phyloP scores from a whole-genome alignment of 2,329 filamentous ascomycete genomes.

The Pyrenophora tritici-repentis region DNA sequence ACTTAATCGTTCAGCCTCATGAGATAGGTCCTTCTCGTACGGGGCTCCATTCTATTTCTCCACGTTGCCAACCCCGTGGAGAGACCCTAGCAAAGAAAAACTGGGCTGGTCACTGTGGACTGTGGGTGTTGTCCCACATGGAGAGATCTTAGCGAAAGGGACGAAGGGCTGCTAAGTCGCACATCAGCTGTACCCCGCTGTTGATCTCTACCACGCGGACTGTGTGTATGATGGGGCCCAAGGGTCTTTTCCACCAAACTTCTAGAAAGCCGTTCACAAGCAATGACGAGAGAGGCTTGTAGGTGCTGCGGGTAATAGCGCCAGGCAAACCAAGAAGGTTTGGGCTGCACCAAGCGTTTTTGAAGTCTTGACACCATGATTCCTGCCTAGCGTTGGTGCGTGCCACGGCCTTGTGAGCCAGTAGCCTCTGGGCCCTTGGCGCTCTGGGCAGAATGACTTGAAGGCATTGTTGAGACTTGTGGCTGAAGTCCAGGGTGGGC shows the following conservation, averaged over 20 bases:
- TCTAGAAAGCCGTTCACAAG: constrained; percentile 7
- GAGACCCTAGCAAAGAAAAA: constrained; percentile 17
- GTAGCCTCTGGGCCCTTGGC: constrained; percentile 15
- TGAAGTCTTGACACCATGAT: constrained; percentile 1
- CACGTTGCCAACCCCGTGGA: constrained; percentile 31
- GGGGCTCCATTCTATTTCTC: constrained; percentile 29
- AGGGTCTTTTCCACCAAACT: constrained; percentile 1
- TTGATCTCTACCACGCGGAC: constrained; percentile 3
- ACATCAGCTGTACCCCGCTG: constrained; percentile 5
- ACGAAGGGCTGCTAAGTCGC: neutral
- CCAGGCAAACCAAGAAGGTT: neutral
- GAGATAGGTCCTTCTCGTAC: constrained; percentile 17
- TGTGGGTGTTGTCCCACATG: neutral
- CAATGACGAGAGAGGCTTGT: constrained; percentile 7
- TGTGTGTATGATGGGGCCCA: neutral
- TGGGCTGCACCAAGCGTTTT: constrained; percentile 4
- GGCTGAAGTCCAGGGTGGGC: constrained; percentile 9
- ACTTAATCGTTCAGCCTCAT: constrained; percentile 37
- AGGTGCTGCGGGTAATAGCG: neutral
- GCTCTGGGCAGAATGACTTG: constrained; percentile 11
- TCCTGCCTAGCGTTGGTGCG: constrained; percentile 14
- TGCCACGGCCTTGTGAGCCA: constrained; percentile 8
- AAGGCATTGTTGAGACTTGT: constrained; percentile 20
- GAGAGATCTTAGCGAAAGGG: neutral
- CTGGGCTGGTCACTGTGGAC: constrained; percentile 9